Conservation (phyloP, 2,329 filamentous ascomycete species). For the Xylariales sp. region DNA sequence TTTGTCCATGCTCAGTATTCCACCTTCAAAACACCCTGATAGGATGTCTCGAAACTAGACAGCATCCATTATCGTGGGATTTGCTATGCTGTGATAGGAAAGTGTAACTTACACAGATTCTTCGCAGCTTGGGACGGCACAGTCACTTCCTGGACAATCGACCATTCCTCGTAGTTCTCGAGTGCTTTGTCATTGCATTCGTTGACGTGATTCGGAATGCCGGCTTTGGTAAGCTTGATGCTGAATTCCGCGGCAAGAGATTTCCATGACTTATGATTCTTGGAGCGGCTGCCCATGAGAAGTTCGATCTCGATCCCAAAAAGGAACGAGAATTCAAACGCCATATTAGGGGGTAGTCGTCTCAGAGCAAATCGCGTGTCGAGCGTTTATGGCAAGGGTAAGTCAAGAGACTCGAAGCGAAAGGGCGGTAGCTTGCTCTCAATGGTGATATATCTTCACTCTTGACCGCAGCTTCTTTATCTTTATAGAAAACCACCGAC, state of each 20-base stretch:
- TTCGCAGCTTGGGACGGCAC: constrained; percentile 27
- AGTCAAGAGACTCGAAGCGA: too few relatives aligned
- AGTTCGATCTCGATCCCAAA: constrained; percentile 37
- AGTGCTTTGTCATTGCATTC: constrained; percentile 21
- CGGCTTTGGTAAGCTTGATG: constrained; percentile 25
- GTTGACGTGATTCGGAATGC: constrained; percentile 30
- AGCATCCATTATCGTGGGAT: too few relatives aligned
- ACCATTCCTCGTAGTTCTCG: constrained; percentile 32
- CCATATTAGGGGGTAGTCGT: constrained; percentile 8
- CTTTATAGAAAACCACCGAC: too few relatives aligned
- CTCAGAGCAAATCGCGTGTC: too few relatives aligned
- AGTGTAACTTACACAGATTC: constrained; percentile 23
- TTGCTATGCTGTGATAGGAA: too few relatives aligned
- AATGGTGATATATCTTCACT: too few relatives aligned
- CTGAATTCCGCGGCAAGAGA: constrained; percentile 30
- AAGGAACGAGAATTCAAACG: constrained; percentile 8
- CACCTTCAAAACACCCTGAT: too few relatives aligned
- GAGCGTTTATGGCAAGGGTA: too few relatives aligned
- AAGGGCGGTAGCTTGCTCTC: too few relatives aligned
- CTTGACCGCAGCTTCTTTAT: too few relatives aligned
- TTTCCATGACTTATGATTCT: constrained; percentile 27
- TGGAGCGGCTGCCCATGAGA: constrained; percentile 28
- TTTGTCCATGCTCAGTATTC: too few relatives aligned
- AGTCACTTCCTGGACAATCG: constrained; percentile 32
- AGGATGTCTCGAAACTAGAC: too few relatives aligned